phyloP scores from a whole-genome alignment of 2,329 filamentous ascomycete genomes.

The Capronia epimyces region DNA sequence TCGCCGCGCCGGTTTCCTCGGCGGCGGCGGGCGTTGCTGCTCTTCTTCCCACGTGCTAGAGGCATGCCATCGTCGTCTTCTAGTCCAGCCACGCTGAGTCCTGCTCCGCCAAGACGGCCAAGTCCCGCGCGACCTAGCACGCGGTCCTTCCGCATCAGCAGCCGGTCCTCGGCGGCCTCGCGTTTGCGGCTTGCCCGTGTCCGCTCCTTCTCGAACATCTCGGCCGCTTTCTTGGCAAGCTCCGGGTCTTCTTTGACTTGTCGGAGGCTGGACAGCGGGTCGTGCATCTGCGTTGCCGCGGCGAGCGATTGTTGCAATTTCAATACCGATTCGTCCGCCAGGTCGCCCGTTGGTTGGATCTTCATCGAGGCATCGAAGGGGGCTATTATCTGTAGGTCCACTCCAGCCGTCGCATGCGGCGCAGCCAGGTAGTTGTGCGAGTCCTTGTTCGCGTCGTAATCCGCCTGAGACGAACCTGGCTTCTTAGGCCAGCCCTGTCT shows the following conservation, averaged over 20 bases:
- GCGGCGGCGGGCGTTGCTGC: constrained; percentile 35
- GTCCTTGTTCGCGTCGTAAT: constrained; percentile 53
- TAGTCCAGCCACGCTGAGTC: constrained; percentile 52
- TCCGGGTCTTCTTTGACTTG: constrained; percentile 58
- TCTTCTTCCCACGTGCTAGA: constrained; percentile 34
- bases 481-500: constrained; percentile 44
- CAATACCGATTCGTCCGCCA: constrained; percentile 57
- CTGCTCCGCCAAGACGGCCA: constrained; percentile 42
- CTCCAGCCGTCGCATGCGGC: constrained; percentile 50
- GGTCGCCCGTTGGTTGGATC: constrained; percentile 51
- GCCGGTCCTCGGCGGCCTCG: constrained; percentile 52
- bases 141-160: constrained; percentile 47
- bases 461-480: constrained; percentile 18
- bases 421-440: constrained; percentile 60
- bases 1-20: constrained; percentile 43
- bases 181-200: constrained; percentile 49
- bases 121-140: constrained; percentile 46
- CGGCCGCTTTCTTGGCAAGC: constrained; percentile 54
- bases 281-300: constrained; percentile 52
- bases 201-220: constrained; percentile 55
- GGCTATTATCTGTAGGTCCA: constrained; percentile 56
- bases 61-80: constrained; percentile 53
- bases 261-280: constrained; percentile 30
- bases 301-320: constrained; percentile 57
- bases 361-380: constrained; percentile 58